These are phyloP conservation scores for Lobulomyces angularis DNA, from an alignment of 192 early-diverging fungal species.

Conservation along the genomic window DNA sequence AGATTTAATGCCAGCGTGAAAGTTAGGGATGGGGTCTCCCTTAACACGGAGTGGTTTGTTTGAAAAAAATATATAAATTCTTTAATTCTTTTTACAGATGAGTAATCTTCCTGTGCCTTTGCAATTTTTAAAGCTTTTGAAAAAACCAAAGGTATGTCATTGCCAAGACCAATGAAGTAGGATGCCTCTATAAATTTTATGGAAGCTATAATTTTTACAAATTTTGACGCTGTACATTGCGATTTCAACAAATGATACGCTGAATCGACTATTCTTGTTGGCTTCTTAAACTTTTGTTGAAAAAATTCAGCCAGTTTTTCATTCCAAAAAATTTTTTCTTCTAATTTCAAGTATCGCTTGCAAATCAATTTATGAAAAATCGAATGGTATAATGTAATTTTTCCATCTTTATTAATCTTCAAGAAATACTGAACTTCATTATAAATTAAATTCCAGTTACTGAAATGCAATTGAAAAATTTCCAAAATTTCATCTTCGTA, in stretches of 20 bases:
- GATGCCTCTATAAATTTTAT: not conserved
- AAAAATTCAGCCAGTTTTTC: slow-evolving; percentile 2
- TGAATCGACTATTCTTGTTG: no score
- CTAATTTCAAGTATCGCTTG: slow-evolving; percentile 2
- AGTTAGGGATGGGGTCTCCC: not conserved
- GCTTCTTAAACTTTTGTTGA: slow-evolving; percentile 9
- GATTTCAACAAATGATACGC: no score
- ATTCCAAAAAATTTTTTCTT: not conserved
- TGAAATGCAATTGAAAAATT: slow-evolving; percentile 1
- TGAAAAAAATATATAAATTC: slow-evolving; percentile 5
- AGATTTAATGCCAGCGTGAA: slow-evolving; percentile 8
- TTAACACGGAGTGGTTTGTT: not conserved
- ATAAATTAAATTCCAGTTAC: slow-evolving; percentile 8
- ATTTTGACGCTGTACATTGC: no score
- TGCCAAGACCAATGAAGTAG: not conserved
- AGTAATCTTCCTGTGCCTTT: not conserved
- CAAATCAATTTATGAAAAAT: slow-evolving; percentile 1
- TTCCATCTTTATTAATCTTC: not conserved
- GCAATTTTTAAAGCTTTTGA: slow-evolving; percentile 1
- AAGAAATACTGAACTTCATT: not conserved
- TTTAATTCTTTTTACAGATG: not conserved
- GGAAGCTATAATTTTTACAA: slow-evolving; percentile 3
- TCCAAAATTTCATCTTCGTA: slow-evolving; percentile 2
- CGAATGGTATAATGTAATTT: slow-evolving; percentile 8
- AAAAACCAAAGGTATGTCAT: slow-evolving; percentile 1